phyloP scores from a whole-genome alignment of 116 monocot genomes.

The Cymodocea nodosa region DNA sequence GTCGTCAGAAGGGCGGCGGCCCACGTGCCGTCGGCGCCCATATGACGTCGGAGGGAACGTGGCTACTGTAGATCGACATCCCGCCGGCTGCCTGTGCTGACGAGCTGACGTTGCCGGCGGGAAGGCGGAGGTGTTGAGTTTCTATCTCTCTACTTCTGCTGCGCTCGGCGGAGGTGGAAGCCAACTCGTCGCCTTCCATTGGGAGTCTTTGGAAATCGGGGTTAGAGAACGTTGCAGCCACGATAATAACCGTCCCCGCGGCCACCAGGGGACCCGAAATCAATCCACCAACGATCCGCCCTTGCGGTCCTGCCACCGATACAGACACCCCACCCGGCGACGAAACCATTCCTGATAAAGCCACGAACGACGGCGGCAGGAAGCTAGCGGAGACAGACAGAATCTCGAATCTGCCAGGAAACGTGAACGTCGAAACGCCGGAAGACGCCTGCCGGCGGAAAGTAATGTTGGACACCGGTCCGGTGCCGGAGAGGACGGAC shows the following conservation, averaged over 20 bases:
- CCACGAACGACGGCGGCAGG: slow-evolving; percentile 13
- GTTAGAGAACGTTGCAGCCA: slow-evolving; percentile 21
- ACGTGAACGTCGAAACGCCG: slow-evolving; percentile 6
- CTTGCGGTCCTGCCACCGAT: slow-evolving; percentile 28
- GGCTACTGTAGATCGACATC: neutral
- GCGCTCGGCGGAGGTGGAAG: neutral
- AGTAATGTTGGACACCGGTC: slow-evolving; percentile 22
- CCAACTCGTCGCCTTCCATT: slow-evolving; percentile 7
- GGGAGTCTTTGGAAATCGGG: slow-evolving; percentile 26
- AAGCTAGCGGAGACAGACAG: slow-evolving; percentile 31
- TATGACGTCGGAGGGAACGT: neutral
- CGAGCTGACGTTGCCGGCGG: neutral
- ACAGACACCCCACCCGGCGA: slow-evolving; percentile 9
- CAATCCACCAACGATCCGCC: slow-evolving; percentile 31
- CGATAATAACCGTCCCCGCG: slow-evolving; percentile 21
- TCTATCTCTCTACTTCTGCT: neutral
- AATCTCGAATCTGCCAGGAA: slow-evolving; percentile 30
- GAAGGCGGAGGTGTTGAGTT: neutral
- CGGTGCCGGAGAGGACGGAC: slow-evolving; percentile 25
- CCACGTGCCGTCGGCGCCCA: slow-evolving; percentile 5
- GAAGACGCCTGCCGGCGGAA: slow-evolving; percentile 15
- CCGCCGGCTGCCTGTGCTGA: neutral
- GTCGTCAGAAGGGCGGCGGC: slow-evolving; percentile 2
- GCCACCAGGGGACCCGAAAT: slow-evolving; percentile 28
- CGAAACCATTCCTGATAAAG: neutral